phyloP scores from a whole-genome alignment of 257 asterid species.

The Leonotis leonurus region DNA sequence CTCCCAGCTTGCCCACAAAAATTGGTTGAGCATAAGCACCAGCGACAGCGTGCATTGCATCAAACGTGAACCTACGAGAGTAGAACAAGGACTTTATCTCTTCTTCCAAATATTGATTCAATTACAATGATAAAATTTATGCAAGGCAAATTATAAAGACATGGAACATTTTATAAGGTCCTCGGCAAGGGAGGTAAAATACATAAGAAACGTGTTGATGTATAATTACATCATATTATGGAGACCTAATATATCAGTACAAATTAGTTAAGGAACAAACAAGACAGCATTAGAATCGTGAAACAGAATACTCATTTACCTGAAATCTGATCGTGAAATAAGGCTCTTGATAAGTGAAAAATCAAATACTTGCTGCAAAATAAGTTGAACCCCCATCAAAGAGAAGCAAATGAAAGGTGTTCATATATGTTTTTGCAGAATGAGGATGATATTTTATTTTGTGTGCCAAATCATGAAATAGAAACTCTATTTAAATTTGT shows the following conservation, averaged over 20 bases:
- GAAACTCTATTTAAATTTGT: background rate
- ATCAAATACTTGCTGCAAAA: constrained; percentile 82
- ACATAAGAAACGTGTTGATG: background rate
- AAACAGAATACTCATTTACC: constrained; percentile 32
- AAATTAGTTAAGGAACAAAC: background rate
- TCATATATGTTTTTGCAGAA: background rate
- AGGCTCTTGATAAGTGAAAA: constrained; percentile 76
- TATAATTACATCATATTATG: background rate
- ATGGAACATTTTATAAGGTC: background rate
- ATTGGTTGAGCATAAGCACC: constrained; percentile 98
- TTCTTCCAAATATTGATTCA: background rate
- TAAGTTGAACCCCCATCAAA: constrained; percentile 6
- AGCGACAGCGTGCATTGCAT: constrained; percentile 99
- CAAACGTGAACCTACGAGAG: constrained; percentile 66
- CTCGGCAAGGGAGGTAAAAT: background rate
- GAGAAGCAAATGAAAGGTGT: background rate
- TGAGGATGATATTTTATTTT: background rate
- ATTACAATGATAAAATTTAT: background rate
- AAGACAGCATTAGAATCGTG: background rate
- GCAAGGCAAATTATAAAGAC: background rate
- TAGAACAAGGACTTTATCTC: background rate
- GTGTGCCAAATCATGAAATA: background rate
- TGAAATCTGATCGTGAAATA: constrained; percentile 69
- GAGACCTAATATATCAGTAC: background rate
- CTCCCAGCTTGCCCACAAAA: constrained; percentile 91